Evolutionary conservation across 805 yeast genomes (phyloP), one percentile per base, ranked within the genome.

Genomic region (Monosporozyma solicola): DNA sequence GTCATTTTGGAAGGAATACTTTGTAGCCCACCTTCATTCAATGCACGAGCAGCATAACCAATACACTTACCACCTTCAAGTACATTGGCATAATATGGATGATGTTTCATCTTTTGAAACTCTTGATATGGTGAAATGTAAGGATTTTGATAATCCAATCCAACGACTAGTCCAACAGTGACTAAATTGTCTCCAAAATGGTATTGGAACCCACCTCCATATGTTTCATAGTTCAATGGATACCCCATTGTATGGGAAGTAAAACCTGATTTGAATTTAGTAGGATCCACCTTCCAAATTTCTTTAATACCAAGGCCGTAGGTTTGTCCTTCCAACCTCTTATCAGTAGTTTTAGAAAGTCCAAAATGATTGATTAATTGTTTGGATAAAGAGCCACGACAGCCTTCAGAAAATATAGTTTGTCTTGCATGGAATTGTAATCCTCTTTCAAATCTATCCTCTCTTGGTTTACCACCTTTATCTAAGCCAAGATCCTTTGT

Each of bases 201-300:
- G 69, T 94, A 94, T 79, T 86, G 85, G 74, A 94, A 94, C 0
- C 97, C 98, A 59, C 99, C 99, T 45, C 99, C 99, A 65, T 94
- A 94, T 2, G 85, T 83, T 51, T 79, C 82, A 49, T 76, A 69
- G 13, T 80, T 64, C 55, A 94, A 72, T 11, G 99, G 99, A 66
- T 77, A 90, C 1, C 99, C 99, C 77, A 94, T 72, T 0, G 95
- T 76, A 67, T 94, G 99, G 1, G 86, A 82, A 20, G 88, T 91
- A 56, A 73, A 80, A 1, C 99, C 99, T 58, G 78, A 77, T 53
- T 81, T 77, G 73, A 87, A 92, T 57, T 87, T 86, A 49, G 82
- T 87, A 9, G 92, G 89, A 25, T 79, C 76, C 13, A 94, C 95
- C 67, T 92, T 90, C 99, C 99, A 94, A 6, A 94, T 92, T 71